Percentiles rank a stretch among this genome's conserved stretches.
Conservation (phyloP, 1,284 basidiomycete genomes). For the Pyrrhoderma noxium region DNA sequence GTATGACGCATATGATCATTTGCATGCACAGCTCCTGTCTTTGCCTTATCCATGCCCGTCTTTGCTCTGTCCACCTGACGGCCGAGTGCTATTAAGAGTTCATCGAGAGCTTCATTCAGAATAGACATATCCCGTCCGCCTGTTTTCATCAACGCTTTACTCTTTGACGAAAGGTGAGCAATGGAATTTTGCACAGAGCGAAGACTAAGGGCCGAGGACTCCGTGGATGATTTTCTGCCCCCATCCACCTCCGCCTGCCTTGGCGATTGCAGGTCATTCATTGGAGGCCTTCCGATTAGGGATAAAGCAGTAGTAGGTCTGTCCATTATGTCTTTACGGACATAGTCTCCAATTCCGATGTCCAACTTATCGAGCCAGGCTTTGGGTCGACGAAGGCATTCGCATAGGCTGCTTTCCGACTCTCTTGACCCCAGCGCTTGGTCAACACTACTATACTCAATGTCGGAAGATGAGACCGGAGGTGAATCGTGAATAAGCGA, state of each 20-base stretch:
- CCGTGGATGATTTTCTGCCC: neutral
- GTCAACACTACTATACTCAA: too few species aligned
- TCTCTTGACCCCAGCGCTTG: too few species aligned
- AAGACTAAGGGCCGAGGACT: constrained; percentile 8
- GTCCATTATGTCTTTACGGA: constrained; percentile 14
- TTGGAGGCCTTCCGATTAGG: neutral
- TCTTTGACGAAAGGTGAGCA: constrained; percentile 2
- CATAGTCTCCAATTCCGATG: constrained; percentile 6
- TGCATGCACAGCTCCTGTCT: neutral
- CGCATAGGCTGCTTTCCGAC: neutral
- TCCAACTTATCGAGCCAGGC: constrained; percentile 9
- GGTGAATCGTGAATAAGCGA: too few species aligned
- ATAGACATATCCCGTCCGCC: constrained; percentile 10
- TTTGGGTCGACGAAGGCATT: neutral
- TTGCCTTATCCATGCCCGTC: neutral
- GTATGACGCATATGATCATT: neutral
- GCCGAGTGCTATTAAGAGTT: constrained; percentile 7
- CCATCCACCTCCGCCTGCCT: neutral
- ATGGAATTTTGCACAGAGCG: constrained; percentile 11
- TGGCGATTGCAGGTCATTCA: neutral
- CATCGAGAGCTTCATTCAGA: constrained; percentile 16
- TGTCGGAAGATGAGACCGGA: too few species aligned
- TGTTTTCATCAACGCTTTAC: constrained; percentile 13
- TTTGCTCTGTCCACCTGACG: constrained; percentile 10
- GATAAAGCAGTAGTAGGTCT: constrained; percentile 4